These are phyloP conservation scores for Teunomyces aglyptinius DNA, from an alignment of 805 yeast genomes.

Conservation along the genomic window DNA sequence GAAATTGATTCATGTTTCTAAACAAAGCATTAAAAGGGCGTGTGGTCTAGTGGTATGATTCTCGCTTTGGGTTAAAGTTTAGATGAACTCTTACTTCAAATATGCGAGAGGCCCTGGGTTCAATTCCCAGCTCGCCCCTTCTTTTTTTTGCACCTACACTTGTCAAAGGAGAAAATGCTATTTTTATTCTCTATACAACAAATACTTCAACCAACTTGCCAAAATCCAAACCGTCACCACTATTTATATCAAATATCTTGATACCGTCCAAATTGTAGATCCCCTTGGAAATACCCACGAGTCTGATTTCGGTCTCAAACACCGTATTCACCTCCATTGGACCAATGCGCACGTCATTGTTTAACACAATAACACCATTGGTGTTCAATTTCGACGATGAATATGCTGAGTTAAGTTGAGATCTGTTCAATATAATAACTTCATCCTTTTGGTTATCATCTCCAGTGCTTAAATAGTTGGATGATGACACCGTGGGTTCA, in stretches of 20 bases:
- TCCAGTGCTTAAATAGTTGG: slow-evolving; percentile 15
- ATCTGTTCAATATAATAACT: slow-evolving; percentile 18
- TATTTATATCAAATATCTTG: slow-evolving; percentile 57
- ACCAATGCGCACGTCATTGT: slow-evolving; percentile 65
- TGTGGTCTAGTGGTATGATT: slow-evolving; percentile 26
- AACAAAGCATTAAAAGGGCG: slow-evolving; percentile 12
- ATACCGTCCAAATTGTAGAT: slow-evolving; percentile 62
- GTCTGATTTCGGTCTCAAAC: slow-evolving; percentile 58
- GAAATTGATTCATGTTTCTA: not conserved
- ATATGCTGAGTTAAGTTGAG: slow-evolving; percentile 31
- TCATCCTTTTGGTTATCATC: slow-evolving; percentile 10
- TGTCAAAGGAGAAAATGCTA: not conserved
- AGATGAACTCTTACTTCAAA: slow-evolving; percentile 6
- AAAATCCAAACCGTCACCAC: slow-evolving; percentile 70
- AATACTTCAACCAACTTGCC: slow-evolving; percentile 69
- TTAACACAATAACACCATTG: slow-evolving; percentile 59
- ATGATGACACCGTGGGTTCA: slow-evolving; percentile 12
- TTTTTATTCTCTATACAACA: slow-evolving; percentile 36
- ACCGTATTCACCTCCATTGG: slow-evolving; percentile 60
- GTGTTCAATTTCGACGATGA: slow-evolving; percentile 38
- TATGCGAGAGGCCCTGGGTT: slow-evolving; percentile 34
- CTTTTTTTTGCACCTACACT: slow-evolving; percentile 6
- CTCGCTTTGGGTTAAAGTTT: slow-evolving; percentile 19
- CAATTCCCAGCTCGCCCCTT: slow-evolving; percentile 33
- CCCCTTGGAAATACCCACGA: slow-evolving; percentile 66